Percentiles rank a stretch among this genome's conserved stretches.
These are phyloP conservation scores for Pittosporum tobira DNA, from an alignment of 129 eudicot genomes.

Conservation along the genomic window DNA sequence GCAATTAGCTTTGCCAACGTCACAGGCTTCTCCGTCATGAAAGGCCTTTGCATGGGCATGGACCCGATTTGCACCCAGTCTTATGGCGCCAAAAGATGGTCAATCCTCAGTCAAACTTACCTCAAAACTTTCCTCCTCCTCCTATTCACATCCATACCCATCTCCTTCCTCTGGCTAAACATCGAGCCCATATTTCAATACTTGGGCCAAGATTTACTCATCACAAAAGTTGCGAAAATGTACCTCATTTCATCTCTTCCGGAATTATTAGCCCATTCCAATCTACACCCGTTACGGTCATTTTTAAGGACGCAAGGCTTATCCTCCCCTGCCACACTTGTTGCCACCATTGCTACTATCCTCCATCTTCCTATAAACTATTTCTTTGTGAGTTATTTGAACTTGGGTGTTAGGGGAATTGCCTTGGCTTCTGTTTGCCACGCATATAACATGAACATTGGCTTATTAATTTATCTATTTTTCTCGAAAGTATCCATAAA, in stretches of 20 bases:
- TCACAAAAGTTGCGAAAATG: slow-evolving; percentile 46
- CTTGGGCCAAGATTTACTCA: slow-evolving; percentile 62
- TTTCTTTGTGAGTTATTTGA: slow-evolving; percentile 40
- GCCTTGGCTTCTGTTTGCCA: slow-evolving; percentile 64
- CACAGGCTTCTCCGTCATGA: slow-evolving; percentile 78
- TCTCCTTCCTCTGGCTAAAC: slow-evolving; percentile 70
- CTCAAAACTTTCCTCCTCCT: slow-evolving; percentile 57
- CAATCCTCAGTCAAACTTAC: slow-evolving; percentile 60
- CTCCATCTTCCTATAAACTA: slow-evolving; percentile 74
- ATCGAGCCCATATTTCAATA: slow-evolving; percentile 49
- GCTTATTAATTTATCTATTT: slow-evolving; percentile 43
- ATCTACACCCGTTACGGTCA: slow-evolving; percentile 45
- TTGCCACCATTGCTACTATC: slow-evolving; percentile 41
- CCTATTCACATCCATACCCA: slow-evolving; percentile 43
- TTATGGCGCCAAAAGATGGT: slow-evolving; percentile 71
- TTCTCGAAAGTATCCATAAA: slow-evolving; percentile 46
- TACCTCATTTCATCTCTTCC: slow-evolving; percentile 53
- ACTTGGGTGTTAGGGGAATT: slow-evolving; percentile 65
- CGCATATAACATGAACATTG: slow-evolving; percentile 58
- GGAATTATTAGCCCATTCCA: slow-evolving; percentile 58
- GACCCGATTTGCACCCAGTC: slow-evolving; percentile 94
- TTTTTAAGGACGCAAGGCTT: slow-evolving; percentile 66
- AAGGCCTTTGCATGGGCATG: slow-evolving; percentile 90
- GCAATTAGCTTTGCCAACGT: slow-evolving; percentile 80
- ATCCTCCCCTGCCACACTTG: slow-evolving; percentile 48